Percentiles rank a stretch among this genome's conserved stretches.
Evolutionary conservation across 768 basidiomycete species (phyloP).

Genomic region (Hirschioporus abietinus): DNA sequence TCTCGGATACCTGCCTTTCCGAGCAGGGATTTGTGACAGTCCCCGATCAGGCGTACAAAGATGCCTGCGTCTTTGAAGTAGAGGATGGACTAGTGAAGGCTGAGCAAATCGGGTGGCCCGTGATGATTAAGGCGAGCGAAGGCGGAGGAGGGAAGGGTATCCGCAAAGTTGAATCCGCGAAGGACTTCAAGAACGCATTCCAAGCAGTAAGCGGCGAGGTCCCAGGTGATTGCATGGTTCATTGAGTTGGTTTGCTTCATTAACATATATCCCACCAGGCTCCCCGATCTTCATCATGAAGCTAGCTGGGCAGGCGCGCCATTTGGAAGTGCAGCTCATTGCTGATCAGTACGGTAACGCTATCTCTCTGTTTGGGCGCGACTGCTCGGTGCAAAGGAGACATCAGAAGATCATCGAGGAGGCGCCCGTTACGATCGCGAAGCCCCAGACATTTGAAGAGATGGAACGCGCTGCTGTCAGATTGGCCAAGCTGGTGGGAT

Average conservation of each 20-base stretch:
- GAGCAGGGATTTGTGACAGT: constrained; percentile 90
- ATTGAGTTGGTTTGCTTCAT: constrained; percentile 1
- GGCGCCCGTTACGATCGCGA: constrained; percentile 96
- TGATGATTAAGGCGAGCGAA: constrained; percentile 99
- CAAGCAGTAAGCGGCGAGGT: constrained; percentile 94
- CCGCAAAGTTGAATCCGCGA: constrained; percentile 82
- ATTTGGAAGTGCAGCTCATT: constrained; percentile 95
- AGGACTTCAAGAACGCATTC: constrained; percentile 91
- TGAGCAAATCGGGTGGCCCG: constrained; percentile 88
- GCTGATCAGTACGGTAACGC: constrained; percentile 99
- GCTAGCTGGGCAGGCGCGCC: constrained; percentile 94
- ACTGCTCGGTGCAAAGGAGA: constrained; percentile 97
- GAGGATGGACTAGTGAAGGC: constrained; percentile 83
- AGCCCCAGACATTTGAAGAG: constrained; percentile 84
- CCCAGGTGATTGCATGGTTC: constrained; percentile 54
- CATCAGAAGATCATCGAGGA: constrained; percentile 99
- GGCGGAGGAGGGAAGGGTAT: constrained; percentile 99
- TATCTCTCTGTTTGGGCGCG: constrained; percentile 97
- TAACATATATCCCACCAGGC: constrained; percentile 39
- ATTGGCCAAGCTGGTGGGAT: constrained; percentile 97
- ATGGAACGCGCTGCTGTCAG: constrained; percentile 99
- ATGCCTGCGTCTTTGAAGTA: constrained; percentile 83
- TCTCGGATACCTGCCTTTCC: constrained; percentile 79
- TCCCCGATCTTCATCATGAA: constrained; percentile 99
- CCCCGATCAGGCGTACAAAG: constrained; percentile 81